Conservation (phyloP, 345 rosid species). For the Camelina hispida region DNA sequence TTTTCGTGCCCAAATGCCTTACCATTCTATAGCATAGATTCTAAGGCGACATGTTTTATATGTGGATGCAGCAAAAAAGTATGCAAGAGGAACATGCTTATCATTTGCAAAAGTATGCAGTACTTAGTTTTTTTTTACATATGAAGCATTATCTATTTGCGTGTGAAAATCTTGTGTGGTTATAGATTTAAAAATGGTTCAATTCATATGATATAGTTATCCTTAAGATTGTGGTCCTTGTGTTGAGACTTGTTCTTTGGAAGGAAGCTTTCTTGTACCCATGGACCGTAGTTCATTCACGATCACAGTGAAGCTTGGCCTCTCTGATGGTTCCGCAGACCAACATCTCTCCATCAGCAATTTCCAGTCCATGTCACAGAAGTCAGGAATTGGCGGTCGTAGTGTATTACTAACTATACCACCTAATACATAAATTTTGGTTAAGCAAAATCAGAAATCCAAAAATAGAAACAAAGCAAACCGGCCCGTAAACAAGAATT, state of each 20-base stretch:
- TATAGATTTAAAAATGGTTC: not conserved
- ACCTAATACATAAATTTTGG: not conserved
- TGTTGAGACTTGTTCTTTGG: not conserved
- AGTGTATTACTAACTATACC: slow-evolving; percentile 16
- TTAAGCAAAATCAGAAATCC: not conserved
- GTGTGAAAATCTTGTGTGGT: not conserved
- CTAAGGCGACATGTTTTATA: not conserved
- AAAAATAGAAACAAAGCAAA: not conserved
- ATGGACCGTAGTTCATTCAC: slow-evolving; percentile 4
- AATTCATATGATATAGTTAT: not conserved
- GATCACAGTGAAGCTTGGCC: slow-evolving; percentile 12
- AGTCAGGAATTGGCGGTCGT: not conserved
- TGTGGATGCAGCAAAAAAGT: not conserved
- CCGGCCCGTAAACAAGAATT: not conserved
- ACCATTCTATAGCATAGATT: no score
- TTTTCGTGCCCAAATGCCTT: not conserved
- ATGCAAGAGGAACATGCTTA: not conserved
- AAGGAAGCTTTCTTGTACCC: not conserved
- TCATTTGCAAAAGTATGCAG: not conserved
- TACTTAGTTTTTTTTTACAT: not conserved
- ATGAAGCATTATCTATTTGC: not conserved
- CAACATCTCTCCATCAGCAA: slow-evolving; percentile 9
- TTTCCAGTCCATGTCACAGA: slow-evolving; percentile 19
- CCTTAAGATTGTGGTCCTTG: not conserved
- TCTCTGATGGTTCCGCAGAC: slow-evolving; percentile 23